These are phyloP conservation scores for Aspergillus udagawae DNA, from an alignment of 2,329 filamentous ascomycete genomes.

Conservation along the genomic window DNA sequence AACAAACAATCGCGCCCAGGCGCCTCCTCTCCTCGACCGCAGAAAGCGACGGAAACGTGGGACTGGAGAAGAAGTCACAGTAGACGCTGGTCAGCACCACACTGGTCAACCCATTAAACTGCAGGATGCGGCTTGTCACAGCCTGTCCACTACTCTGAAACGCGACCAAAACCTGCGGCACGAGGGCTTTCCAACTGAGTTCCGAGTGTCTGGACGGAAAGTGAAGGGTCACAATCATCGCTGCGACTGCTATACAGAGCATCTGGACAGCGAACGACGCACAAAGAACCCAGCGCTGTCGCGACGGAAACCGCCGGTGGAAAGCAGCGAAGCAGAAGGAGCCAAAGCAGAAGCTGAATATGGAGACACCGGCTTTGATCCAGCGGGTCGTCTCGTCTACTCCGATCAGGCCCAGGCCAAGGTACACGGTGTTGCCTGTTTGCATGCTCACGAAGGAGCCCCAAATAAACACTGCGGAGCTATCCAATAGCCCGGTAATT, in stretches of 20 bases:
- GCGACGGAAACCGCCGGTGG: slow-evolving; percentile 52
- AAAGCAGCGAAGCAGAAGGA: slow-evolving; percentile 68
- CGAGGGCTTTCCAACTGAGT: slow-evolving; percentile 53
- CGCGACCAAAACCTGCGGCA: slow-evolving; percentile 66
- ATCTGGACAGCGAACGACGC: slow-evolving; percentile 55
- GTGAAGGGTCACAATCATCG: slow-evolving; percentile 50
- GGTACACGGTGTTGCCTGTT: slow-evolving; percentile 78
- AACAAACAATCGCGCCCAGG: slow-evolving; percentile 46
- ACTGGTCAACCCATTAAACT: slow-evolving; percentile 68
- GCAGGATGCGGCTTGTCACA: slow-evolving; percentile 66
- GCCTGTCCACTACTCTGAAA: slow-evolving; percentile 78
- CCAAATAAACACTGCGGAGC: slow-evolving; percentile 71
- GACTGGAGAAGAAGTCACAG: slow-evolving; percentile 72
- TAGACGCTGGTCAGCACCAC: slow-evolving; percentile 79
- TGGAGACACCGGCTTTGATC: slow-evolving; percentile 69
- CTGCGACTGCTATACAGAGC: slow-evolving; percentile 49
- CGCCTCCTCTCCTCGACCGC: slow-evolving; percentile 51
- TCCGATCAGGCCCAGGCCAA: slow-evolving; percentile 63
- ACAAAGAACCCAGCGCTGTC: slow-evolving; percentile 41
- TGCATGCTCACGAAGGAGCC: slow-evolving; percentile 82
- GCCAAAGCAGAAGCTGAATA: slow-evolving; percentile 67
- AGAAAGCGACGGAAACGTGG: slow-evolving; percentile 42
- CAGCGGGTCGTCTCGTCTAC: slow-evolving; percentile 57
- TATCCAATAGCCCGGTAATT: slow-evolving; percentile 74
- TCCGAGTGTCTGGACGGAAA: slow-evolving; percentile 44